phyloP scores from a whole-genome alignment of 1,139 yeast genomes.

The Geotrichum klebahnii region DNA sequence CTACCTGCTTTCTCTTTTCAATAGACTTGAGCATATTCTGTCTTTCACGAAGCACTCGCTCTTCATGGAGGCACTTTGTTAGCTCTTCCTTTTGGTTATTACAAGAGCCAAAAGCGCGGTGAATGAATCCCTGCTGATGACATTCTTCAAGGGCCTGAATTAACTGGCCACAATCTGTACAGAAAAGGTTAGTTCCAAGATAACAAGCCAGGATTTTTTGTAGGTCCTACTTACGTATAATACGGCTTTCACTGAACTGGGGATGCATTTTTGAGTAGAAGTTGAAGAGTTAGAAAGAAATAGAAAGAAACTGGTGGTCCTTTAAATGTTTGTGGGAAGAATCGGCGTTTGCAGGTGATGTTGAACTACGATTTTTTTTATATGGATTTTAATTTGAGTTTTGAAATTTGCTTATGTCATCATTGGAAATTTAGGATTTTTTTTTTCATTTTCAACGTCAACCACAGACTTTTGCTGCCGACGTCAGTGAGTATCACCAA shows the following conservation, averaged over 20 bases:
- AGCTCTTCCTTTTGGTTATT: conserved; percentile 79
- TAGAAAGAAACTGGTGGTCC: background rate
- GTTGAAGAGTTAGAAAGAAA: background rate
- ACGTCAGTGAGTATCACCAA: too few relatives aligned
- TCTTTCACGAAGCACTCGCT: conserved; percentile 65
- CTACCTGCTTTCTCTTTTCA: conserved; percentile 53
- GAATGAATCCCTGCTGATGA: conserved; percentile 66
- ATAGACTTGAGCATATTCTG: conserved; percentile 50
- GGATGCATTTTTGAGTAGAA: conserved; percentile 29
- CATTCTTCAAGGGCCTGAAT: conserved; percentile 89
- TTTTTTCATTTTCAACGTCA: too few relatives aligned
- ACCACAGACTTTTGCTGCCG: background rate
- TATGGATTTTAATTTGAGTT: too few relatives aligned
- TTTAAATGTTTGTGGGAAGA: background rate
- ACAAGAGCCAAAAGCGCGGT: conserved; percentile 79
- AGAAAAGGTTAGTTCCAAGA: conserved; percentile 2
- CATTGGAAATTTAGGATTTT: background rate
- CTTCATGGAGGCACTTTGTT: conserved; percentile 70
- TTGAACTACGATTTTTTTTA: background rate
- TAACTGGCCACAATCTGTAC: conserved; percentile 64
- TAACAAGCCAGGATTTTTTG: background rate
- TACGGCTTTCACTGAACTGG: conserved; percentile 31
- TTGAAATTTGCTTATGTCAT: conserved; percentile 1
- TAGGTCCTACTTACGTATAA: conserved; percentile 27
- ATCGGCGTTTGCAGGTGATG: background rate